Evolutionary conservation across 2,329 filamentous ascomycete species (phyloP).

Genomic region (Ambrosiella cleistominuta): DNA sequence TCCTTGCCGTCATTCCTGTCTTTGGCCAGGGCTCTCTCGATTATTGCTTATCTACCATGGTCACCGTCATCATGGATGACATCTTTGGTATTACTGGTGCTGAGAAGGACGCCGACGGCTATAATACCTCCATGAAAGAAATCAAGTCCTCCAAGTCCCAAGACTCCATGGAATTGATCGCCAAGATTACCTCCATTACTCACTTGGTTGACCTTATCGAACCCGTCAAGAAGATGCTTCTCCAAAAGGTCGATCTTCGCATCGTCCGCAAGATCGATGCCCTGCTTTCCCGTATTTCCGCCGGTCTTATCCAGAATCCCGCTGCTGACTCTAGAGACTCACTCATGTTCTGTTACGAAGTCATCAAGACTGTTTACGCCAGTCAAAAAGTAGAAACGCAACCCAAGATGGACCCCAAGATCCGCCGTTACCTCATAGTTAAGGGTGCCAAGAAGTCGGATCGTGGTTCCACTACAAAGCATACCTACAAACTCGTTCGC

Average conservation of each 20-base stretch:
- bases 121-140: slow-evolving; percentile 90
- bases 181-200: slow-evolving; percentile 60
- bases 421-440: slow-evolving; percentile 63
- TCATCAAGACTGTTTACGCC: slow-evolving; percentile 73
- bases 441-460: slow-evolving; percentile 60
- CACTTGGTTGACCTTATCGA: slow-evolving; percentile 58
- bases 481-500: slow-evolving; percentile 71
- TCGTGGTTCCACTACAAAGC: slow-evolving; percentile 54
- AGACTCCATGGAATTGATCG: slow-evolving; percentile 87
- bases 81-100: slow-evolving; percentile 84
- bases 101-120: slow-evolving; percentile 94
- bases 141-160: slow-evolving; percentile 97
- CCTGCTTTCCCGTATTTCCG: slow-evolving; percentile 62
- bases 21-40: slow-evolving; percentile 73
- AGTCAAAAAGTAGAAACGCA: slow-evolving; percentile 34
- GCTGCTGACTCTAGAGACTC: slow-evolving; percentile 63
- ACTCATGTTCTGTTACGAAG: slow-evolving; percentile 86
- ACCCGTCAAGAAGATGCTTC: slow-evolving; percentile 61
- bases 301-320: slow-evolving; percentile 68
- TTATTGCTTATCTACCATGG: slow-evolving; percentile 63
- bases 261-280: slow-evolving; percentile 84
- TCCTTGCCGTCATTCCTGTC: slow-evolving; percentile 55
- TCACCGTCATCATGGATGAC: slow-evolving; percentile 86
- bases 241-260: slow-evolving; percentile 67
- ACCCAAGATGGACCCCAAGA: slow-evolving; percentile 40